phyloP scores from a whole-genome alignment of 495 filamentous ascomycete genomes.

The Penicillium lividum region DNA sequence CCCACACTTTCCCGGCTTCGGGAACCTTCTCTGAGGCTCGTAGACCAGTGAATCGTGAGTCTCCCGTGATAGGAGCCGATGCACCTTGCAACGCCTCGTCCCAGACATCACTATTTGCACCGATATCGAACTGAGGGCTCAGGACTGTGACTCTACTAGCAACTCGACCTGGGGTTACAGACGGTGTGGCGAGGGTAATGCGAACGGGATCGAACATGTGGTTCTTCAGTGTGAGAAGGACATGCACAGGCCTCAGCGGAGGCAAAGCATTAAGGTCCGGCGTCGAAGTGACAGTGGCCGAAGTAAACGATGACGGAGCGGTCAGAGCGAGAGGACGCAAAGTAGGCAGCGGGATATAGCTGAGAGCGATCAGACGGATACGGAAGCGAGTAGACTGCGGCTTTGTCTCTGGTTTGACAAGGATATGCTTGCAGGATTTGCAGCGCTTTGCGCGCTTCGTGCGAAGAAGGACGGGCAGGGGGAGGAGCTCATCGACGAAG shows the following conservation, averaged over 20 bases:
- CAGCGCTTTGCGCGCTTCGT: conserved; percentile 95
- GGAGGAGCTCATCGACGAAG: conserved; percentile 70
- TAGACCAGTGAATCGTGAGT: conserved; percentile 28
- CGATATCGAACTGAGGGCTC: conserved; percentile 92
- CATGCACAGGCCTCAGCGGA: conserved; percentile 73
- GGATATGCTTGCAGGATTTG: conserved; percentile 87
- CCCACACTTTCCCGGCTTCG: conserved; percentile 94
- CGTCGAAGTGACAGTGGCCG: conserved; percentile 25
- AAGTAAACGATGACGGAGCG: conserved; percentile 24
- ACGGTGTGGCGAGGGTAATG: conserved; percentile 83
- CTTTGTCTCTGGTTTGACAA: conserved; percentile 92
- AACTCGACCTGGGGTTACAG: conserved; percentile 74
- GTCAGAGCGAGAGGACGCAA: conserved; percentile 62
- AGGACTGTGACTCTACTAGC: conserved; percentile 83
- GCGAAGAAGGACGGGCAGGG: conserved; percentile 75
- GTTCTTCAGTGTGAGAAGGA: conserved; percentile 86
- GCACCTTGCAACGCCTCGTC: conserved; percentile 75
- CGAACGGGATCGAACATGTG: conserved; percentile 88
- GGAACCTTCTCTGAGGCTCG: conserved; percentile 59
- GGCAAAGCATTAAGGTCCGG: conserved; percentile 53
- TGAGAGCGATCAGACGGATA: conserved; percentile 84
- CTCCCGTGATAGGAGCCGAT: conserved; percentile 40
- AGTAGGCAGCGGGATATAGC: conserved; percentile 79
- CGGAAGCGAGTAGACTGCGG: conserved; percentile 81
- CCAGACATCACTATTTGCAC: conserved; percentile 93